Base-by-base conservation (phyloP, 2,329 filamentous ascomycete genomes). In the Fusarium illudens region DNA sequence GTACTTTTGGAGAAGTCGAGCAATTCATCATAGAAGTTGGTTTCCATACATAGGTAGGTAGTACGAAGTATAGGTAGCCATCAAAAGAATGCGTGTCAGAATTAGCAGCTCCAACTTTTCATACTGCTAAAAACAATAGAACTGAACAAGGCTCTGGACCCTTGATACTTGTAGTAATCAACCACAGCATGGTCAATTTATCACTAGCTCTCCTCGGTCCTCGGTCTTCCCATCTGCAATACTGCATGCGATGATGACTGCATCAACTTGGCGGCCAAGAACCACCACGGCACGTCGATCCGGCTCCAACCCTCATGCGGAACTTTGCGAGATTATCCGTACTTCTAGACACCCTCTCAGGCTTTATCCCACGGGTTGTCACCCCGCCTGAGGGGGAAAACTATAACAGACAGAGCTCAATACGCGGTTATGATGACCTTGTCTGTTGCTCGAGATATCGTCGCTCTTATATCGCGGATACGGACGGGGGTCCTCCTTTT, bases 1-100 rank as follows among this genome's bases (percentile, higher is more conserved):
- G 29, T 25, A 17, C 22, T n/a, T 42, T 56, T 58, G 61, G 65
- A 62, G 65, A 68, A 62, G 17, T 19, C n/a, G 9, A 11, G 17
- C 6, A n/a, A 9, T n/a, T 44, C 10, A 27, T 46, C n/a, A n/a
- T n/a, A n/a, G n/a, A n/a, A n/a, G n/a, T n/a, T n/a, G n/a, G n/a
- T n/a, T n/a, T n/a, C n/a, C n/a, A n/a, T n/a, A n/a, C n/a, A n/a
- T n/a, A n/a, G n/a, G n/a, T n/a, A n/a, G n/a, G n/a, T n/a, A n/a
- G n/a, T n/a, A n/a, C n/a, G n/a, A n/a, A n/a, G n/a, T n/a, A n/a
- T n/a, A n/a, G n/a, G n/a, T n/a, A n/a, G n/a, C n/a, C n/a, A n/a
- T n/a, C n/a, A n/a, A n/a, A n/a, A n/a, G n/a, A n/a, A n/a, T n/a
- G n/a, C n/a, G n/a, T n/a, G n/a, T n/a, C n/a, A n/a, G n/a, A n/a